Conservation (phyloP, 352 stramenopile species). For the Phytophthora litchii region DNA sequence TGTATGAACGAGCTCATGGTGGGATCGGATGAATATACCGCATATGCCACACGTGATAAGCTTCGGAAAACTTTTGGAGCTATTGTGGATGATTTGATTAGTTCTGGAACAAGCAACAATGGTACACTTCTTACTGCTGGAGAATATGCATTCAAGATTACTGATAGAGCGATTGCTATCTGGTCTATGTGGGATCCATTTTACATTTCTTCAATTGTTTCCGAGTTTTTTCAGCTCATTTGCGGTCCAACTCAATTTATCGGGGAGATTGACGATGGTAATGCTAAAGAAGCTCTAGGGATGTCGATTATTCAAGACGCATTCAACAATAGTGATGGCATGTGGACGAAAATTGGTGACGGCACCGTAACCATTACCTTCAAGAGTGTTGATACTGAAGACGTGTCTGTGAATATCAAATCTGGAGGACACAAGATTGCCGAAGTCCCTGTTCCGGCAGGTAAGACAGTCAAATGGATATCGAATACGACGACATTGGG, state of each 20-base stretch:
- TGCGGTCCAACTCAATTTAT: constrained; percentile 49
- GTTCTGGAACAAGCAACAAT: constrained; percentile 37
- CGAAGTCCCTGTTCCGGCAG: constrained; percentile 34
- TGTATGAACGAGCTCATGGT: constrained; percentile 38
- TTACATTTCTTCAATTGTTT: constrained; percentile 47
- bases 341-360: constrained; percentile 38
- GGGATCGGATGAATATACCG: constrained; percentile 21
- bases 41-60: constrained; percentile 41
- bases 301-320: constrained; percentile 43
- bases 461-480: constrained; percentile 30
- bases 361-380: constrained; percentile 43
- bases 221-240: constrained; percentile 55
- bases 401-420: constrained; percentile 47
- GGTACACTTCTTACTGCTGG: constrained; percentile 34
- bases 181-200: constrained; percentile 51
- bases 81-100: constrained; percentile 54
- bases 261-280: constrained; percentile 51
- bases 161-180: constrained; percentile 44
- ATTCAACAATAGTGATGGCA: constrained; percentile 45
- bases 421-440: constrained; percentile 39
- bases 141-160: constrained; percentile 48
- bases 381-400: constrained; percentile 39
- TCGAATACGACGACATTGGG: constrained; percentile 29
- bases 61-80: constrained; percentile 53
- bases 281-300: constrained; percentile 44